Base-by-base conservation (phyloP, 2,329 filamentous ascomycete genomes). In the Xylariaceae sp. region DNA sequence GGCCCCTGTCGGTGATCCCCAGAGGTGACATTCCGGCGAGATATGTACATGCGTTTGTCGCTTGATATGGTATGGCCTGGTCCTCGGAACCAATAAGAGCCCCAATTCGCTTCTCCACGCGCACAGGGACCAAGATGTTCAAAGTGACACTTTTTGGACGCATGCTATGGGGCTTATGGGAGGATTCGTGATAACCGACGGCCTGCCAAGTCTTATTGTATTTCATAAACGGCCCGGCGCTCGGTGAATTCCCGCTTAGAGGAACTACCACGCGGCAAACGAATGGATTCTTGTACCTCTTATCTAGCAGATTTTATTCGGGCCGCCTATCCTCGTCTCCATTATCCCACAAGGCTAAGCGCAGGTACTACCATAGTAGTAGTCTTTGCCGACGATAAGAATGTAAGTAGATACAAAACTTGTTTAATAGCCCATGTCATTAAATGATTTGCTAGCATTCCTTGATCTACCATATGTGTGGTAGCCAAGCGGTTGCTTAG, bases 1-100 rank as follows among this genome's bases (percentile, higher is more conserved):
- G 29, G 45, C 63, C 66, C 65, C 63, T 67, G 66, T 51, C 43
- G 53, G 46, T 56, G 64, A 66, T 68, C 67, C 47, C 43, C 50
- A 37, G 33, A 56, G 46, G 56, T 68, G 46, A 46, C 34, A 49
- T 58, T 61, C 50, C 50, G 40, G 24, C 37, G 28, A 29, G 45
- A 61, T 54, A n/a, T n/a, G n/a, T 21, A 45, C 52, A 44, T 17
- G 43, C 41, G 21, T 44, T 23, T 52, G 23, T 48, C 31, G 17
- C 33, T 51, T 23, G 43, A 19, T 14, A 16, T 37, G 29, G n/a
- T n/a, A n/a, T 52, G 34, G 29, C 24, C 45, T 31, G 29, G 17
- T 19, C 8, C 21, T 14, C 34, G 17, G 19, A 17, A 17, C 49
- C 58, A 57, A 58, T 58, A 21, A 9, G 40, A 46, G 49, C 6